Percentiles rank a stretch among this genome's conserved stretches.
These are phyloP conservation scores for Diplodia corticola DNA, from an alignment of 2,329 filamentous ascomycete species.

Conservation along the genomic window DNA sequence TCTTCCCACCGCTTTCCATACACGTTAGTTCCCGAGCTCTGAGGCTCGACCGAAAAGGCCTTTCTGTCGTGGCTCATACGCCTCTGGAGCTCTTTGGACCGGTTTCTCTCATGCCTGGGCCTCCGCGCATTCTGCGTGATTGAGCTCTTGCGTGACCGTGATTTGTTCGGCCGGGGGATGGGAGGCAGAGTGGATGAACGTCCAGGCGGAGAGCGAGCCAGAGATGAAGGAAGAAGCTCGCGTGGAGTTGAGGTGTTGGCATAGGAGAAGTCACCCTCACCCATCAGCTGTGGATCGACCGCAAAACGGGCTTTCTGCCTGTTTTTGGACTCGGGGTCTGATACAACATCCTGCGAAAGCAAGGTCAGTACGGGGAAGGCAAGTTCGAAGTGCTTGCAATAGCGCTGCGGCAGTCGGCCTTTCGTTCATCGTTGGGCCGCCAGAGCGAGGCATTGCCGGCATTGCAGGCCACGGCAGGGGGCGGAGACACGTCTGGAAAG, in stretches of 20 bases:
- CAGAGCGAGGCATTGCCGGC: conserved; percentile 22
- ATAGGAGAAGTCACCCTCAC: conserved; percentile 16
- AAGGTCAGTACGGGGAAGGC: background rate
- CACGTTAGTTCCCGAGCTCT: conserved; percentile 62
- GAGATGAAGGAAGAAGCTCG: conserved; percentile 79
- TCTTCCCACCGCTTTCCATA: conserved; percentile 95
- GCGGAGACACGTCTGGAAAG: conserved; percentile 40
- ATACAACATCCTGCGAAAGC: conserved; percentile 36
- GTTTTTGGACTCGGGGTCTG: conserved; percentile 41
- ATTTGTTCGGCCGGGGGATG: conserved; percentile 70
- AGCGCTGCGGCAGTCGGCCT: conserved; percentile 3
- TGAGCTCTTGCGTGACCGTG: conserved; percentile 80
- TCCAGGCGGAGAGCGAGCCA: conserved; percentile 78
- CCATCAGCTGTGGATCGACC: conserved; percentile 29
- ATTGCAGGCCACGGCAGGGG: conserved; percentile 20
- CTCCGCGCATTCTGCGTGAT: conserved; percentile 76
- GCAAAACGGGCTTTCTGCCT: conserved; percentile 43
- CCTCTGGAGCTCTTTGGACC: conserved; percentile 73
- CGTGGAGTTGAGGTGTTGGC: conserved; percentile 58
- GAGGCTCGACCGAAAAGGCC: conserved; percentile 82
- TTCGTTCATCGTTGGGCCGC: conserved; percentile 27
- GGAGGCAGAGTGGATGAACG: conserved; percentile 87
- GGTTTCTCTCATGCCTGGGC: conserved; percentile 76
- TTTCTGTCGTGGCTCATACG: conserved; percentile 75
- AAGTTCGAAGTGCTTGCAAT: background rate